These are phyloP conservation scores for Rosa multiflora DNA, from an alignment of 306 rosid species.

Conservation along the genomic window DNA sequence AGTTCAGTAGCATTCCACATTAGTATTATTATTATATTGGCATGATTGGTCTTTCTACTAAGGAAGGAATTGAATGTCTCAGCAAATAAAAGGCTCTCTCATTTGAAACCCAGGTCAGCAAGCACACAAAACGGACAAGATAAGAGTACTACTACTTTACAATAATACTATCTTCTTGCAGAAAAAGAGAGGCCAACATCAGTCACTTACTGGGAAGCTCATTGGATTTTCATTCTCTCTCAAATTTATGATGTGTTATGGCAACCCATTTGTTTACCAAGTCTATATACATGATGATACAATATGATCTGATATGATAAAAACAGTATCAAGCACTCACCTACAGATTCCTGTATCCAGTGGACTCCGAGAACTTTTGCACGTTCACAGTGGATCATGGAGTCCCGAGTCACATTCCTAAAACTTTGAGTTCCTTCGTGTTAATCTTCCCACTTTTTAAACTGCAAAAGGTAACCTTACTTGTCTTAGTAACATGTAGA, in stretches of 20 bases:
- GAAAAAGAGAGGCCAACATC: constrained; percentile 5
- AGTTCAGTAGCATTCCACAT: neutral
- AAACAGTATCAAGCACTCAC: constrained; percentile 8
- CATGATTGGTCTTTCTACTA: constrained; percentile 1
- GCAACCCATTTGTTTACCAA: neutral
- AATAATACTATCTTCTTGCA: constrained; percentile 3
- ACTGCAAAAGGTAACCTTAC: neutral
- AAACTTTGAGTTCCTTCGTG: neutral
- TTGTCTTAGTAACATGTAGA: neutral
- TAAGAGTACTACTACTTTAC: neutral
- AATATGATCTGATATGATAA: neutral
- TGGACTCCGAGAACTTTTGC: neutral
- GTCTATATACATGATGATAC: neutral
- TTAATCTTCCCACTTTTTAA: neutral
- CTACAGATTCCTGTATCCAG: neutral
- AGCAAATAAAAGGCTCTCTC: constrained; percentile 14
- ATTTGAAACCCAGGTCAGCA: constrained; percentile 21
- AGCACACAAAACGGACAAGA: constrained; percentile 14
- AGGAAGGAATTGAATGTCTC: neutral
- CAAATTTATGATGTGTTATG: neutral
- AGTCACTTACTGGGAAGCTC: constrained; percentile 4
- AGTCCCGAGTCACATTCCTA: neutral
- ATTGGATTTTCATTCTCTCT: constrained; percentile 11
- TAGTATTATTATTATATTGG: neutral
- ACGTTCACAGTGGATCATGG: neutral